These are phyloP conservation scores for Pontederia paniculata DNA, from an alignment of 176 grass and related monocot species.

Conservation along the genomic window DNA sequence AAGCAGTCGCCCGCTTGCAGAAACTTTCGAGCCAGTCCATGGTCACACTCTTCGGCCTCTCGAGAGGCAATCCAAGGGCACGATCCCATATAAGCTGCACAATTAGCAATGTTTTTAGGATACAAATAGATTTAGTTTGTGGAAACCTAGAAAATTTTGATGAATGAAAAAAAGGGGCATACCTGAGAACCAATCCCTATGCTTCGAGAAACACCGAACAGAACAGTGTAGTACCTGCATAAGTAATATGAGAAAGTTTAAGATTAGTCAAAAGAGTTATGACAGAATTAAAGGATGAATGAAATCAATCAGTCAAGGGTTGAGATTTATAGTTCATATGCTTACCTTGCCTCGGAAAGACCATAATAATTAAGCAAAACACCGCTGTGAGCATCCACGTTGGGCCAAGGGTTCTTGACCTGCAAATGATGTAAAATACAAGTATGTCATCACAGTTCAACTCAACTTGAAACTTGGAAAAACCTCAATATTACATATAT, in stretches of 20 bases:
- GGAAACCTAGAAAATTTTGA: not conserved
- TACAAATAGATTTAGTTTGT: not conserved
- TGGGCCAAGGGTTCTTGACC: conserved; percentile 99
- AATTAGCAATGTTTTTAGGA: conserved; percentile 1
- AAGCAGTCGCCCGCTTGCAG: conserved; percentile 39
- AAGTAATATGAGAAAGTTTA: not conserved
- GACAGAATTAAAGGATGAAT: too few relatives aligned
- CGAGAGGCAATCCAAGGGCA: conserved; percentile 80
- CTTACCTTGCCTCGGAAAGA: conserved; percentile 77
- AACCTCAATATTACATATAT: too few relatives aligned
- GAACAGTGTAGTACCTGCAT: conserved; percentile 85
- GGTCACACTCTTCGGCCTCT: conserved; percentile 97
- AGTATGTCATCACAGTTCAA: too few relatives aligned
- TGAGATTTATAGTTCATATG: too few relatives aligned
- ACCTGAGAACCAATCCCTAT: conserved; percentile 98
- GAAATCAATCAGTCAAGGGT: too few relatives aligned
- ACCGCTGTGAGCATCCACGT: conserved; percentile 97
- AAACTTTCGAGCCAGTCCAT: conserved; percentile 88
- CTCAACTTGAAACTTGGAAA: too few relatives aligned
- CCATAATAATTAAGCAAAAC: conserved; percentile 86
- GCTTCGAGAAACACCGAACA: conserved; percentile 92
- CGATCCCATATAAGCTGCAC: conserved; percentile 93
- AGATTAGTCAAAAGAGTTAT: not conserved
- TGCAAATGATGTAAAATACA: too few relatives aligned
- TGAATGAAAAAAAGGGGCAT: too few relatives aligned